Evolutionary conservation across 345 rosid genomes (phyloP).

Genomic region (Gossypium sturtianum): DNA sequence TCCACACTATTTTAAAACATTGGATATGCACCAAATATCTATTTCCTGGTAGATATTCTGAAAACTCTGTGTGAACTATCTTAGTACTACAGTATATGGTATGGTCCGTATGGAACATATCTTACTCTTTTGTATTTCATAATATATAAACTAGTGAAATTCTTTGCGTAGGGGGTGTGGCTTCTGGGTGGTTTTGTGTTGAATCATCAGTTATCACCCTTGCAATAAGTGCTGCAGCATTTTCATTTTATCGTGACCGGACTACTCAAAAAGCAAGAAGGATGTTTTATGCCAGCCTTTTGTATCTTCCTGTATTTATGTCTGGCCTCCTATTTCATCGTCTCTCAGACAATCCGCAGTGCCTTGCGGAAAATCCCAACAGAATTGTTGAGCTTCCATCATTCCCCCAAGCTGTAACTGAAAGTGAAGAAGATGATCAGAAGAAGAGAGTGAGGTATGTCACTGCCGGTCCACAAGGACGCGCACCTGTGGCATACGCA

Average conservation of each 20-base stretch:
- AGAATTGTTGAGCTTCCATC: constrained; percentile 19
- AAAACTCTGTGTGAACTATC: background rate
- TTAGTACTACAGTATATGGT: background rate
- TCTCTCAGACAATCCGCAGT: constrained; percentile 30
- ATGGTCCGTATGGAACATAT: background rate
- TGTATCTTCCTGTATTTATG: constrained; percentile 91
- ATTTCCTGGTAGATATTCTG: background rate
- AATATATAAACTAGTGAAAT: constrained; percentile 3
- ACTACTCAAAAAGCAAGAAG: constrained; percentile 63
- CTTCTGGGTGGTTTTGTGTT: constrained; percentile 75
- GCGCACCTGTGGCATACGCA: constrained; percentile 78
- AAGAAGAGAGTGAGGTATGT: constrained; percentile 17
- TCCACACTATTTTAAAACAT: background rate
- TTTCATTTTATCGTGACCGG: constrained; percentile 65
- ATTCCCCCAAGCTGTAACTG: constrained; percentile 15
- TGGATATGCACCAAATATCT: background rate
- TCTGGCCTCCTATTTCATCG: constrained; percentile 72
- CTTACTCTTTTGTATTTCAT: background rate
- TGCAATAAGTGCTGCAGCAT: constrained; percentile 75
- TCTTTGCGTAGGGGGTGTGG: constrained; percentile 60
- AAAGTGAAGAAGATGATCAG: constrained; percentile 10
- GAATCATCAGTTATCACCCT: constrained; percentile 67
- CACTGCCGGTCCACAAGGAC: constrained; percentile 21
- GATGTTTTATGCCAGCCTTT: constrained; percentile 83
- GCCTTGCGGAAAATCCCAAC: constrained; percentile 17